phyloP scores from a whole-genome alignment of 2,329 filamentous ascomycete genomes.

The Thyridium curvatum region DNA sequence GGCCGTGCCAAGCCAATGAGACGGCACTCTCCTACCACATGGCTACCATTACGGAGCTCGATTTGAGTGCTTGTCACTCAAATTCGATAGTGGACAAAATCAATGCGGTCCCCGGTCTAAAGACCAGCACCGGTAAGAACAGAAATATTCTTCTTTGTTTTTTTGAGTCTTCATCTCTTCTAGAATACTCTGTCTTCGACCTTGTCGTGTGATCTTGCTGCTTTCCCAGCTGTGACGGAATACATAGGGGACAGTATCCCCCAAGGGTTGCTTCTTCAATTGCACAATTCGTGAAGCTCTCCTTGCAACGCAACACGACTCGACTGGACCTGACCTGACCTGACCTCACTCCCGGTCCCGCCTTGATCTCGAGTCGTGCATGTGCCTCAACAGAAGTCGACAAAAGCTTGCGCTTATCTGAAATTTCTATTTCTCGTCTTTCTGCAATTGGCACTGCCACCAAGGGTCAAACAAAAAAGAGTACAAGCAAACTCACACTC shows the following conservation, averaged over 20 bases:
- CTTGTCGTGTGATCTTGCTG: too few relatives aligned
- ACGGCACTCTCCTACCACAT: slow-evolving; percentile 28
- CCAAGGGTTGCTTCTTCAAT: too few relatives aligned
- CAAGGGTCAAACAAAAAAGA: slow-evolving; percentile 6
- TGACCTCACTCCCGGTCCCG: too few relatives aligned
- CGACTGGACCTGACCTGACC: background rate
- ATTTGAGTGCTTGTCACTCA: slow-evolving; percentile 39
- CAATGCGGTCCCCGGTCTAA: slow-evolving; percentile 50
- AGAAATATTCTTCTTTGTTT: slow-evolving; percentile 10
- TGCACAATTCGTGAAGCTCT: too few relatives aligned
- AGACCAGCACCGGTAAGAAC: slow-evolving; percentile 53
- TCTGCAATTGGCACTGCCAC: too few relatives aligned
- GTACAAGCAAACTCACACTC: slow-evolving; percentile 8
- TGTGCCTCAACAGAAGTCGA: background rate
- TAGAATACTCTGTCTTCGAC: background rate
- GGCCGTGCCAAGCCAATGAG: slow-evolving; percentile 17
- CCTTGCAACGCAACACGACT: too few relatives aligned
- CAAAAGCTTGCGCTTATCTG: background rate
- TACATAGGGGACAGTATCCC: too few relatives aligned
- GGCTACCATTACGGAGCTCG: slow-evolving; percentile 38
- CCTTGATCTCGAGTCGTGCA: slow-evolving; percentile 1
- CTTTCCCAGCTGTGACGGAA: too few relatives aligned
- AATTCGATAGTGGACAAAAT: slow-evolving; percentile 47
- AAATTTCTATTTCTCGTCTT: too few relatives aligned
- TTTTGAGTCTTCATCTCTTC: slow-evolving; percentile 10